Percentiles rank a stretch among this genome's conserved stretches.
These are phyloP conservation scores for Torulaspora quercuum DNA, from an alignment of 805 yeast genomes.

Conservation along the genomic window DNA sequence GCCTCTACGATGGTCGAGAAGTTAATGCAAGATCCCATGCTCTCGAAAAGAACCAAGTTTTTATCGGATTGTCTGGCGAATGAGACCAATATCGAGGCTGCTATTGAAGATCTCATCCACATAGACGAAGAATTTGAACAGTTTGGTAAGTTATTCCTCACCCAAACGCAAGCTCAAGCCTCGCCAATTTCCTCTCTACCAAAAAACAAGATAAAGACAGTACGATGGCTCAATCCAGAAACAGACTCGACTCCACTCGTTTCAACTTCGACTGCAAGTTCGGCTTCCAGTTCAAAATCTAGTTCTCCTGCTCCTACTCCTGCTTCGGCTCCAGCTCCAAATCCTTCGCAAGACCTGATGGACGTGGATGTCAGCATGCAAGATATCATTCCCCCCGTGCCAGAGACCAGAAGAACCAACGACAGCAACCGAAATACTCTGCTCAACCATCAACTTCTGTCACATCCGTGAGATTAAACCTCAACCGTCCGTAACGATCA, in stretches of 20 bases:
- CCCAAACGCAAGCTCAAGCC: not conserved
- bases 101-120: conserved; percentile 32
- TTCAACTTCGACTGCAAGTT: too few species aligned
- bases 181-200: not conserved
- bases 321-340: not conserved
- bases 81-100: conserved; percentile 23
- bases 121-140: conserved; percentile 39
- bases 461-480: conserved; percentile 7
- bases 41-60: conserved; percentile 27
- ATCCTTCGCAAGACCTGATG: conserved; percentile 11
- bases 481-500: conserved; percentile 1
- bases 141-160: conserved; percentile 28
- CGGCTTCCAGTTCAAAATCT: too few species aligned
- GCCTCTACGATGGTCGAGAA: conserved; percentile 57
- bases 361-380: conserved; percentile 27
- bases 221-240: conserved; percentile 14
- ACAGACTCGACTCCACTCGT: too few species aligned
- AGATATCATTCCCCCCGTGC: conserved; percentile 16
- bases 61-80: conserved; percentile 23
- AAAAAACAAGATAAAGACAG: conserved; percentile 9
- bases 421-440: conserved; percentile 11
- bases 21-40: conserved; percentile 32
- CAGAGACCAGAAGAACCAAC: conserved; percentile 2
- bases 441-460: conserved; percentile 11
- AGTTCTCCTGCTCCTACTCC: too few species aligned